Evolutionary conservation across 108 stramenopile species (phyloP).

Genomic region (Skeletonema menzelii): DNA sequence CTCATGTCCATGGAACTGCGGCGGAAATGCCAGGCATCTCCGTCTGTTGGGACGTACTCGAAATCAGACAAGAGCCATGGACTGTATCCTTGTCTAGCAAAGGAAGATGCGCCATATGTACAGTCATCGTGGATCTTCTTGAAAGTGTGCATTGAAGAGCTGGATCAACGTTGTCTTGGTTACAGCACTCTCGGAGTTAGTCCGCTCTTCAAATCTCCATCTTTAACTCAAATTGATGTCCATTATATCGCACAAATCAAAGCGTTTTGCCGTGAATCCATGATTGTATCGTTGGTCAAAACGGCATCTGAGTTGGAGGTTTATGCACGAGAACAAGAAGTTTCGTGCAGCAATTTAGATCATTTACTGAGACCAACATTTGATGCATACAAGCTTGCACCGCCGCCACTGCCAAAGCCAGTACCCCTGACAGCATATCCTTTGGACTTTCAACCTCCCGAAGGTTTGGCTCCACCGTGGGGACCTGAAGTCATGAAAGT

Average conservation of each 20-base stretch:
- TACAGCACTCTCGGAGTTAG: constrained; percentile 59
- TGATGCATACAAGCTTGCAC: constrained; percentile 56
- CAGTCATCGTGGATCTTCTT: constrained; percentile 76
- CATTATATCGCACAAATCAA: constrained; percentile 85
- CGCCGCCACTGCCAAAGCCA: constrained; percentile 61
- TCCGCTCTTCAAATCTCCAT: constrained; percentile 76
- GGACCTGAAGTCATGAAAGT: constrained; percentile 73
- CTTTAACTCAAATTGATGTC: constrained; percentile 79
- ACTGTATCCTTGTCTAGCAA: constrained; percentile 60
- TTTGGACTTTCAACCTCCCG: constrained; percentile 78
- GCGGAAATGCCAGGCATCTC: constrained; percentile 34
- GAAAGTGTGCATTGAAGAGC: constrained; percentile 59
- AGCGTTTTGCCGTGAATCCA: constrained; percentile 70
- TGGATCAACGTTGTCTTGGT: constrained; percentile 64
- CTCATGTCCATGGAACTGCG: constrained; percentile 29
- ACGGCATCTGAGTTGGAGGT: constrained; percentile 82
- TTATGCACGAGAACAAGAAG: constrained; percentile 82
- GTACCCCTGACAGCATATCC: constrained; percentile 80
- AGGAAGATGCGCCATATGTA: constrained; percentile 65
- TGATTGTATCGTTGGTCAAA: constrained; percentile 78
- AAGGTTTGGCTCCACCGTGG: constrained; percentile 83
- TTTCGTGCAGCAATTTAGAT: constrained; percentile 78
- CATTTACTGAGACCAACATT: constrained; percentile 68
- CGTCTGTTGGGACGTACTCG: constrained; percentile 41
- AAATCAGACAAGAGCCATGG: constrained; percentile 43